phyloP scores from a whole-genome alignment of 1,284 basidiomycete species.

The Retiboletus flavoniger region DNA sequence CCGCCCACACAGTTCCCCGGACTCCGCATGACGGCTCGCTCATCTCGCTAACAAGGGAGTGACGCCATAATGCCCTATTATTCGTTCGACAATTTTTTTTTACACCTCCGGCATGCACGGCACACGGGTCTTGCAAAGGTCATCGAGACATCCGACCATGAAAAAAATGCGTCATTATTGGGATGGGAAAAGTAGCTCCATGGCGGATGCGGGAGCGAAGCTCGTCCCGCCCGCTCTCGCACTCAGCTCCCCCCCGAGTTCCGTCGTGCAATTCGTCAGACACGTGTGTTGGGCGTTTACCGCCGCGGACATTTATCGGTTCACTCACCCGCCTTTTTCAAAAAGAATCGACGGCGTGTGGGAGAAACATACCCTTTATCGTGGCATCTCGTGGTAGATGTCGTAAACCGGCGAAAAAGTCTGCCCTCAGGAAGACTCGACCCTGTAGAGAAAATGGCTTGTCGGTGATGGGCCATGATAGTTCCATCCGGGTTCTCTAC shows the following conservation, averaged over 20 bases:
- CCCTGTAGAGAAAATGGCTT: neutral
- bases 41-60: slow-evolving; percentile 12
- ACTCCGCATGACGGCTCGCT: slow-evolving; percentile 3
- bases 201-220: slow-evolving; percentile 18
- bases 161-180: neutral
- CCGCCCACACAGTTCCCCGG: neutral
- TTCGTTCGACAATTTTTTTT: neutral
- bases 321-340: neutral
- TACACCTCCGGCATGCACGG: slow-evolving; percentile 6
- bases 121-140: slow-evolving; percentile 6
- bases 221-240: neutral
- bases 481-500: neutral
- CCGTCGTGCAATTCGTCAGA: neutral
- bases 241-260: neutral
- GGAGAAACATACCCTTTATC: slow-evolving; percentile 12
- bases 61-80: slow-evolving; percentile 14
- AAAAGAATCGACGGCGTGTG: slow-evolving; percentile 7
- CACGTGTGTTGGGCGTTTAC: slow-evolving; percentile 1
- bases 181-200: neutral
- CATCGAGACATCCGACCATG: neutral
- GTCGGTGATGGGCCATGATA: neutral
- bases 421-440: neutral
- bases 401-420: slow-evolving; percentile 7
- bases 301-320: slow-evolving; percentile 20
- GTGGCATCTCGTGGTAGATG: neutral